These are phyloP conservation scores for Arthrobotrys megalospora DNA, from an alignment of 2,329 filamentous ascomycete species.

Conservation along the genomic window DNA sequence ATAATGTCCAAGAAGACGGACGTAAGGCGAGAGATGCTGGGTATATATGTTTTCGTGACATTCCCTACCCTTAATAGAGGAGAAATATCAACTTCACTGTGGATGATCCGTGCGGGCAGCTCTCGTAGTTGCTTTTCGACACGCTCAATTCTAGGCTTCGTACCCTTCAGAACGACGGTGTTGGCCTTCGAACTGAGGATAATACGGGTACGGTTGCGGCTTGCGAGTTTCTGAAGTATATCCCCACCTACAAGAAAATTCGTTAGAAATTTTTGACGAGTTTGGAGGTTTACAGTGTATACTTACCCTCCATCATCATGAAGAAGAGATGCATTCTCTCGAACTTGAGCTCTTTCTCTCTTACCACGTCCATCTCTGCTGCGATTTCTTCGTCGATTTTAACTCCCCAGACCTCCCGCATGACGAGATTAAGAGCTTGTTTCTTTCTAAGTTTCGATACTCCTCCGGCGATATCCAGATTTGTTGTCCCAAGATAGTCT, in stretches of 20 bases:
- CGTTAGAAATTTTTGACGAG: background rate
- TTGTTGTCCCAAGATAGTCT: conserved; percentile 59
- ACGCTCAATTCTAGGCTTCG: conserved; percentile 62
- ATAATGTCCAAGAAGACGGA: conserved; percentile 63
- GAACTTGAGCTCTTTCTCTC: conserved; percentile 58
- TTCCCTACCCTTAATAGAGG: conserved; percentile 57
- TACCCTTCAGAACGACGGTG: conserved; percentile 58
- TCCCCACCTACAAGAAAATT: conserved; percentile 30
- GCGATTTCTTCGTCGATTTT: conserved; percentile 63
- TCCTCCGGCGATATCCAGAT: conserved; percentile 39
- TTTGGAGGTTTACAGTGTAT: background rate
- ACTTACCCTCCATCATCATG: conserved; percentile 64
- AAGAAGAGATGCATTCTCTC: conserved; percentile 63
- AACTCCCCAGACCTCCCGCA: conserved; percentile 63
- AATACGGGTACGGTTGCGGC: conserved; percentile 62
- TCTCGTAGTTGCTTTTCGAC: conserved; percentile 57
- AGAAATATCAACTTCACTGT: conserved; percentile 62
- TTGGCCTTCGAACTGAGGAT: conserved; percentile 61
- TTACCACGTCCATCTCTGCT: conserved; percentile 63
- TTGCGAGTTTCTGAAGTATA: conserved; percentile 54
- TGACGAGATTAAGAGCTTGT: conserved; percentile 61
- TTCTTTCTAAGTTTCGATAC: conserved; percentile 46
- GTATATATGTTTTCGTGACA: conserved; percentile 62
- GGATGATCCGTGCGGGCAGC: conserved; percentile 59
- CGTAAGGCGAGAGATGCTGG: conserved; percentile 63